A percentile compares a stretch with the other conserved stretches of the same genome.
Conservation (phyloP, 441 rosid genomes). For the Raphanus hybrid region DNA sequence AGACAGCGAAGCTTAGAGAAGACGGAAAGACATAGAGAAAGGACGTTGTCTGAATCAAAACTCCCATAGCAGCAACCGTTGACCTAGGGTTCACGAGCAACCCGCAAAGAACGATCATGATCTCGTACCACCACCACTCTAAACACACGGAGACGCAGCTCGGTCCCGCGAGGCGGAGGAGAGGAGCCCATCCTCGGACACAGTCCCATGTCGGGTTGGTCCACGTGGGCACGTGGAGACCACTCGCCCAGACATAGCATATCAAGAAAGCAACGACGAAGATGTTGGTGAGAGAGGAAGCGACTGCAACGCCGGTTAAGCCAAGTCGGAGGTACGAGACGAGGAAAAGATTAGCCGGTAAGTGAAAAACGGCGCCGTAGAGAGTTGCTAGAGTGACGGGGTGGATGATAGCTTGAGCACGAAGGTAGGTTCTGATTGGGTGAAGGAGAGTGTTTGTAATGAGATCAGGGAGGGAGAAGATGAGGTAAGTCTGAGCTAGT, state of each 20-base stretch:
- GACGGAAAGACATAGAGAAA: slow-evolving; percentile 74
- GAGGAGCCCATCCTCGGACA: slow-evolving; percentile 65
- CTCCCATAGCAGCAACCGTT: slow-evolving; percentile 74
- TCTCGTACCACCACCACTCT: slow-evolving; percentile 70
- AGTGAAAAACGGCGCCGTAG: slow-evolving; percentile 65
- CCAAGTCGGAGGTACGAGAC: slow-evolving; percentile 70
- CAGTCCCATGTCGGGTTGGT: slow-evolving; percentile 57
- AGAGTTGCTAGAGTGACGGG: slow-evolving; percentile 83
- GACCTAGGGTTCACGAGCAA: slow-evolving; percentile 59
- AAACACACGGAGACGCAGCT: slow-evolving; percentile 78
- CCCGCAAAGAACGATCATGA: slow-evolving; percentile 49
- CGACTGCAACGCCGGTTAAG: slow-evolving; percentile 73
- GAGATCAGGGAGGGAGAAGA: slow-evolving; percentile 88
- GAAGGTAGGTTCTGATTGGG: slow-evolving; percentile 97
- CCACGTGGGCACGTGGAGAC: slow-evolving; percentile 66
- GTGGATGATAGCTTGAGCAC: slow-evolving; percentile 86
- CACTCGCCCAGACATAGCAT: slow-evolving; percentile 52
- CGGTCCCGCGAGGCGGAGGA: slow-evolving; percentile 66
- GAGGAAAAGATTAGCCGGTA: slow-evolving; percentile 70
- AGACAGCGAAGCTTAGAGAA: slow-evolving; percentile 67
- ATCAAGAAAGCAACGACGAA: slow-evolving; percentile 59
- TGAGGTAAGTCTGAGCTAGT: slow-evolving; percentile 69
- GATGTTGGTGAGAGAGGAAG: slow-evolving; percentile 66
- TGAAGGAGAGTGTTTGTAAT: slow-evolving; percentile 77
- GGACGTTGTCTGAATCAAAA: slow-evolving; percentile 74